Percentiles rank a stretch among this genome's conserved stretches.
Evolutionary conservation across 75 land plant genomes (phyloP).

Genomic region (Chamaecyparis obtusa): DNA sequence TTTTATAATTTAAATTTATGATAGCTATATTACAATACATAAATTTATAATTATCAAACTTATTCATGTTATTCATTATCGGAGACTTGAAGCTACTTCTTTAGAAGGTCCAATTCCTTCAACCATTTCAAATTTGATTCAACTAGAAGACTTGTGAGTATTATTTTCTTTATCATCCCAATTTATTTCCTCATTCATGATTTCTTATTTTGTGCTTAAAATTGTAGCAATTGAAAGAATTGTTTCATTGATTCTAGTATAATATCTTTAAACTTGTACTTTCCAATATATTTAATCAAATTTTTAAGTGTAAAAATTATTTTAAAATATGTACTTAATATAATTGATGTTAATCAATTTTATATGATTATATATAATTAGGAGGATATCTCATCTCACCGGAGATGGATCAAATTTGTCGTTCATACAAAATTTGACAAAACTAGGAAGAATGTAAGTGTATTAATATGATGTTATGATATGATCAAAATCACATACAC

Average conservation of each 20-base stretch:
- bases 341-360: background rate
- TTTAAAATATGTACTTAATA: background rate
- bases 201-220: background rate
- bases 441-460: slow-evolving; percentile 18
- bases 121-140: slow-evolving; percentile 16
- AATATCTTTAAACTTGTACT: too few relatives aligned
- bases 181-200: background rate
- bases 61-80: background rate
- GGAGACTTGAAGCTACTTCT: too few relatives aligned
- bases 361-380: slow-evolving; percentile 11
- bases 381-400: slow-evolving; percentile 48
- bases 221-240: background rate
- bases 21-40: too few relatives aligned
- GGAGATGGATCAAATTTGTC: slow-evolving; percentile 28
- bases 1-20: too few relatives aligned
- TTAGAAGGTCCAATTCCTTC: too few relatives aligned
- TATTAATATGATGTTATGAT: background rate
- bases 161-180: background rate
- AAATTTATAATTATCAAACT: too few relatives aligned
- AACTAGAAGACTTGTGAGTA: slow-evolving; percentile 39
- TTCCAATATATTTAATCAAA: too few relatives aligned
- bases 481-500: too few relatives aligned
- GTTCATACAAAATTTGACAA: slow-evolving; percentile 16
- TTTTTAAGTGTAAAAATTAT: too few relatives aligned
- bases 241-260: too few relatives aligned